Percentiles rank a stretch among this genome's conserved stretches.
Evolutionary conservation across 257 asterid genomes (phyloP).

Genomic region (Solanum infundibuliforme): DNA sequence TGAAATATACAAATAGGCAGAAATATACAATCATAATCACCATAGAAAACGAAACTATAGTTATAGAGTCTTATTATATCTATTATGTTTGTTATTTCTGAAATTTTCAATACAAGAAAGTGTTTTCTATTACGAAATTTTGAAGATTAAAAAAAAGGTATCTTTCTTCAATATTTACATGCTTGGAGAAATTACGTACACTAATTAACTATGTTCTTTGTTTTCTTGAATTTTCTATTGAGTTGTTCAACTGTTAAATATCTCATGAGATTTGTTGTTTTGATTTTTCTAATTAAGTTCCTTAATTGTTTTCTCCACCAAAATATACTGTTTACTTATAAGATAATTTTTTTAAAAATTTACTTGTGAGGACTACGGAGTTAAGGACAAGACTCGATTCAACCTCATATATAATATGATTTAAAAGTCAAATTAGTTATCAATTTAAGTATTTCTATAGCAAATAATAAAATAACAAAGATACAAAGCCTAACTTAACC

Average conservation of each 20-base stretch:
- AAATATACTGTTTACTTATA: too few species aligned
- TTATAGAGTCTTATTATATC: too few species aligned
- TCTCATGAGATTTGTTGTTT: background rate
- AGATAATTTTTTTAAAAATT: too few species aligned
- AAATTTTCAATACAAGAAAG: background rate
- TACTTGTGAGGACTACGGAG: background rate
- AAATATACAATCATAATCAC: too few species aligned
- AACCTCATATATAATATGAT: background rate
- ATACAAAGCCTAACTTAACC: rapidly evolving
- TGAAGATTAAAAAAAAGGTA: background rate
- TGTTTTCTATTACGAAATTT: background rate
- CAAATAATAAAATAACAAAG: background rate
- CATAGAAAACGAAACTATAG: too few species aligned
- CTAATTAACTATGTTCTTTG: background rate
- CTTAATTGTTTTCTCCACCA: background rate
- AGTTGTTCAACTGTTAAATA: background rate
- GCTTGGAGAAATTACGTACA: background rate
- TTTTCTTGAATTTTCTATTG: background rate
- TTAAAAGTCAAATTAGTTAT: background rate
- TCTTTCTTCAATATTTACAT: background rate
- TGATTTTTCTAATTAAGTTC: background rate
- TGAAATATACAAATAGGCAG: too few species aligned
- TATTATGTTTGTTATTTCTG: too few species aligned
- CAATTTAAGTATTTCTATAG: background rate
- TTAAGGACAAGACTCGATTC: background rate